Conservation (phyloP, 1,139 yeast species). For the Yamadazyma taylorii region DNA sequence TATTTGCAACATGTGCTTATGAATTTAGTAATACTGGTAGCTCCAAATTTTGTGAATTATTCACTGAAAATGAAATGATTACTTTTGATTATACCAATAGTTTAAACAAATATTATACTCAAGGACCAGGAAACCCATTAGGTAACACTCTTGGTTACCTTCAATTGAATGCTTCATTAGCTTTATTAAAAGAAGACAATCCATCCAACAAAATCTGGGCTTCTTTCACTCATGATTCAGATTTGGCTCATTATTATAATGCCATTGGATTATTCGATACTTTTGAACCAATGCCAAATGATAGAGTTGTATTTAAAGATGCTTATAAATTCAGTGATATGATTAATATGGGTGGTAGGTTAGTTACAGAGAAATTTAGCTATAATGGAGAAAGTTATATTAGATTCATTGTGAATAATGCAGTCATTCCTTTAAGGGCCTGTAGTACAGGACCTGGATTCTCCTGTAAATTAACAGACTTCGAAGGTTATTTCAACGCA, state of each 20-base stretch:
- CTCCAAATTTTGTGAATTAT: slow-evolving; percentile 47
- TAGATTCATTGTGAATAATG: slow-evolving; percentile 3
- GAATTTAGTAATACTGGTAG: slow-evolving; percentile 49
- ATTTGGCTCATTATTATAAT: slow-evolving; percentile 46
- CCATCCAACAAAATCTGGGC: slow-evolving; percentile 31
- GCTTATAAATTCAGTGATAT: slow-evolving; percentile 45
- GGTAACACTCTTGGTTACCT: slow-evolving; percentile 1
- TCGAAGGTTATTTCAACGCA: slow-evolving; percentile 1
- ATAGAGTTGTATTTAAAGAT: slow-evolving; percentile 35
- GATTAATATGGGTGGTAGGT: slow-evolving; percentile 54
- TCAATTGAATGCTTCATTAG: slow-evolving; percentile 46
- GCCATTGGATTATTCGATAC: slow-evolving; percentile 49
- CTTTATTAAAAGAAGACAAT: slow-evolving; percentile 33
- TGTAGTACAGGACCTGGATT: slow-evolving; percentile 32
- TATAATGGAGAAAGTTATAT: slow-evolving; percentile 20
- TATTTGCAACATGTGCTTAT: slow-evolving; percentile 49
- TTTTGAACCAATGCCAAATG: slow-evolving; percentile 11
- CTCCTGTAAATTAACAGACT: slow-evolving; percentile 26
- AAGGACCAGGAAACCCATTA: slow-evolving; percentile 45
- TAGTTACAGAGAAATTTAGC: slow-evolving; percentile 41
- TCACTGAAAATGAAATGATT: slow-evolving; percentile 46
- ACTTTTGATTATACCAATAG: slow-evolving; percentile 46
- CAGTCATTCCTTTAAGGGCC: slow-evolving; percentile 9
- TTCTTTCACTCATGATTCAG: slow-evolving; percentile 59
- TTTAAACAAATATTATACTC: slow-evolving; percentile 42